A percentile compares a stretch with the other conserved stretches of the same genome.
phyloP scores from a whole-genome alignment of 768 basidiomycete genomes.

The Paxillus involutus region DNA sequence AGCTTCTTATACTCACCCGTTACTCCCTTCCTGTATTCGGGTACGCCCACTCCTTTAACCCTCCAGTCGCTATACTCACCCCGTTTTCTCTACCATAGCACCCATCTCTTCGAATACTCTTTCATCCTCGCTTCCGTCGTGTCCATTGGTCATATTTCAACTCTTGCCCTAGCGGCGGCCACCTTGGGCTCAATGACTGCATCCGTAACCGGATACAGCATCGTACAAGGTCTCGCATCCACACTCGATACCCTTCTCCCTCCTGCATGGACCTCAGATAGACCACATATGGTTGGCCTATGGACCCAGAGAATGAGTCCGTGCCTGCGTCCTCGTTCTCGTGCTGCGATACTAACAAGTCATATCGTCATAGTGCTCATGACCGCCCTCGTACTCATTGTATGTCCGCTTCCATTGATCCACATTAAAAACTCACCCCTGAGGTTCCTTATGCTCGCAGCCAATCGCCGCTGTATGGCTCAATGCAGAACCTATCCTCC shows the following conservation, averaged over 20 bases:
- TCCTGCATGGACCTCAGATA: slow-evolving; percentile 88
- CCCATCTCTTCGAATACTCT: slow-evolving; percentile 82
- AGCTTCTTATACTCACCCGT: slow-evolving; percentile 53
- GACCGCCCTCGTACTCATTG: slow-evolving; percentile 55
- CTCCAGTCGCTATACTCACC: slow-evolving; percentile 1
- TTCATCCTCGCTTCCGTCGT: slow-evolving; percentile 83
- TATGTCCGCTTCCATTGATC: slow-evolving; percentile 34
- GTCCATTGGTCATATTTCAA: slow-evolving; percentile 89
- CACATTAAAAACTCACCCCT: background rate
- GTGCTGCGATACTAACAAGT: slow-evolving; percentile 5
- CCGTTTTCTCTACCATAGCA: slow-evolving; percentile 39
- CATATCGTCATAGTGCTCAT: slow-evolving; percentile 51
- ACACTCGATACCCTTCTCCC: slow-evolving; percentile 93
- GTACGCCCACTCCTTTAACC: slow-evolving; percentile 40
- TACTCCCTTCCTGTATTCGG: slow-evolving; percentile 74
- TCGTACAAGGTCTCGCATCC: slow-evolving; percentile 79
- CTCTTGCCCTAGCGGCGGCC: slow-evolving; percentile 83
- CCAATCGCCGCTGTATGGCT: slow-evolving; percentile 75
- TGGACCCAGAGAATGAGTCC: slow-evolving; percentile 89
- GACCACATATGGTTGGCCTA: slow-evolving; percentile 82
- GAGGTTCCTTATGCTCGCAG: slow-evolving; percentile 15
- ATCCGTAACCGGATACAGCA: slow-evolving; percentile 54
- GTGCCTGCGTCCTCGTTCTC: slow-evolving; percentile 22
- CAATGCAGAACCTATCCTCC: slow-evolving; percentile 76
- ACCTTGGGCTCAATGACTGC: slow-evolving; percentile 75